Evolutionary conservation across 2,329 filamentous ascomycete species (phyloP), one percentile per base, ranked within the genome.

Genomic region (Fusarium stilboides): DNA sequence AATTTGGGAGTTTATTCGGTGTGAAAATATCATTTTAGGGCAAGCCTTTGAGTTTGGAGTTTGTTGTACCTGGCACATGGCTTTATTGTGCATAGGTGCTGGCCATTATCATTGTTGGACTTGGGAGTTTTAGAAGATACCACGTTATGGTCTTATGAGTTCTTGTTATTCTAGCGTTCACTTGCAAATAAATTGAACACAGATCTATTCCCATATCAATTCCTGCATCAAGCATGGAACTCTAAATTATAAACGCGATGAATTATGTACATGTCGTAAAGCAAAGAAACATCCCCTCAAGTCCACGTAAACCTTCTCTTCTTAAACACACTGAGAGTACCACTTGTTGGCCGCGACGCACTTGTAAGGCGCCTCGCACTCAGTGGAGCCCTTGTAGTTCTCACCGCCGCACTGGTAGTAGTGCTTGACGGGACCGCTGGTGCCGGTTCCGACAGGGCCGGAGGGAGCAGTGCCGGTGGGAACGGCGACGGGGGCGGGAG

Each of bases 391-490:
- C 17, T 49, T 31, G 55, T 62, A 72, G 66, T 64, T 66, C 4
- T 56, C 55, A 12, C 71, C 71, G 2, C 71, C 71, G 15, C 71
- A 73, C 57, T 74, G 71, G 58, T 74, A 66, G 50, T 64, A 73
- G 28, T 57, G 61, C 54, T 68, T 62, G 15, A 51, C 70, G 5
- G 45, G 9, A 13, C 58, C 44, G 12, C 17, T 39, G 7, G 55
- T 64, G 2, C 62, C 69, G 3, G 71, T 73, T 34, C 57, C 63
- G 0, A 69, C 50, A 2, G 71, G 66, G 0, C 26, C 45, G 1
- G 71, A 39, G 4, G 69, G 58, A 1, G 60, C 52, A 2, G 71
- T 72, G 2, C 66, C 71, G 15, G 68, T 58, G 1, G 71, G 56
- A 3, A 17, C 43, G 13, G 63, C 42, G 17, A 50, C n/a, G 22